Evolutionary conservation across 1,284 basidiomycete genomes (phyloP), one percentile per base, ranked within the genome.

Genomic region (Cryptococcus floricola): DNA sequence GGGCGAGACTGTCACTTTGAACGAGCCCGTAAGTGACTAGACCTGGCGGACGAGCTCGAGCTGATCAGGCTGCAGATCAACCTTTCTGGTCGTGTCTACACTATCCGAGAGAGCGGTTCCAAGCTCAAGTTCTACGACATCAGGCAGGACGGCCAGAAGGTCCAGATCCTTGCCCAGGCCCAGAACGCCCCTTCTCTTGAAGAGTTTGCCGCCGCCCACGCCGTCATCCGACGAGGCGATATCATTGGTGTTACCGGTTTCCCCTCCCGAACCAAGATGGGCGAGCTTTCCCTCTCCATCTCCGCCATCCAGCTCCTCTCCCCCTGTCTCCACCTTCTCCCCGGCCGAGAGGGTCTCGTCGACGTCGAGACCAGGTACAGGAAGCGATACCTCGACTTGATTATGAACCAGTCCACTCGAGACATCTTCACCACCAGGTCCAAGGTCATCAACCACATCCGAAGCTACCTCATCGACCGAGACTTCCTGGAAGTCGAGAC

Each of bases 401-500:
- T 99, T 79, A 84, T 98, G 78, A 96, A 91, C 79, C 87, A 90
- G 52, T 83, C 87, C 66, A 93, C 93, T 16, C 87, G 96, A 65
- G 86, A 88, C 64, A 86, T 95, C 63, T 98, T 98, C 78, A 81
- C 96, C 78, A 90, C 90, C 52, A 87, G 95, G 60, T 85, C 85
- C 75, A 85, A 83, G 71, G 87, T 95, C 69, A 83, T 96, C 79
- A 92, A 91, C 81, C 92, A 94, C 77, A 81, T 97, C 66, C 86
- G 95, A 57, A 87, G 87, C 66, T 98, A 86, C 84, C 80, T 99
- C 59, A 94, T 98, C 76, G 81, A 83, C 68, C 85, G 90, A 45
- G 95, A 94, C 43, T 99, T 99, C 83, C 85, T 98, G 77, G 96
- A 99, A 80, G 78, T 98, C 59, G 95, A 99, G 79, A 99, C 95